Conservation (phyloP, 495 filamentous ascomycete genomes). For the Choiromyces venosus region DNA sequence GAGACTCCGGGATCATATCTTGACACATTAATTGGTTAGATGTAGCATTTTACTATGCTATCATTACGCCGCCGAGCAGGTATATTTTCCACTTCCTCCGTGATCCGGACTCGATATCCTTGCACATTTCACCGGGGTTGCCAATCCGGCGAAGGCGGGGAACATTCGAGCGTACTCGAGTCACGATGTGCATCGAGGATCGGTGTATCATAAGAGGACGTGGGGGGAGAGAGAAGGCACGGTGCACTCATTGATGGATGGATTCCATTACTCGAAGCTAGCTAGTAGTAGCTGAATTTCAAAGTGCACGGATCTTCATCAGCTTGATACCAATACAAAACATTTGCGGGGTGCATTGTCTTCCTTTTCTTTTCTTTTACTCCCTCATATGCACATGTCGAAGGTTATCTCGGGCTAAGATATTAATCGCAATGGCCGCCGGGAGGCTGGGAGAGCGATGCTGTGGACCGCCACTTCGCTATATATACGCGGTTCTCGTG, state of each 20-base stretch:
- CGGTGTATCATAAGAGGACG: not conserved
- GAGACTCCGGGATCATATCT: not conserved
- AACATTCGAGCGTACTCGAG: not conserved
- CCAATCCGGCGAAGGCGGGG: not conserved
- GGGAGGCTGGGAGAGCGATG: not conserved
- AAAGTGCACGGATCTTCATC: conserved; percentile 1
- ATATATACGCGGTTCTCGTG: conserved; percentile 34
- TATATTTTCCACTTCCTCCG: not conserved
- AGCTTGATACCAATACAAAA: conserved; percentile 3
- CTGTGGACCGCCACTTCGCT: not conserved
- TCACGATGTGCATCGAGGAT: not conserved
- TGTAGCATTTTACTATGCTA: not conserved
- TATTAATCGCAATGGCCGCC: conserved; percentile 1
- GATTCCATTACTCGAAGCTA: not conserved
- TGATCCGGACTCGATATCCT: not conserved
- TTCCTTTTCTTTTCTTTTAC: not conserved
- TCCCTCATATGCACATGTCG: not conserved
- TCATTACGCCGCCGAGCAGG: not conserved
- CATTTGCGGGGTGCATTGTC: not conserved
- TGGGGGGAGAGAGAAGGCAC: not conserved
- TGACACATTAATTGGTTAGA: not conserved
- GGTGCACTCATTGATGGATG: not conserved
- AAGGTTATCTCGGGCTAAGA: not conserved
- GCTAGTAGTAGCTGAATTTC: not conserved
- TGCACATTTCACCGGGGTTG: not conserved